Conservation (phyloP, 441 rosid species). For the Brassica balearica region DNA sequence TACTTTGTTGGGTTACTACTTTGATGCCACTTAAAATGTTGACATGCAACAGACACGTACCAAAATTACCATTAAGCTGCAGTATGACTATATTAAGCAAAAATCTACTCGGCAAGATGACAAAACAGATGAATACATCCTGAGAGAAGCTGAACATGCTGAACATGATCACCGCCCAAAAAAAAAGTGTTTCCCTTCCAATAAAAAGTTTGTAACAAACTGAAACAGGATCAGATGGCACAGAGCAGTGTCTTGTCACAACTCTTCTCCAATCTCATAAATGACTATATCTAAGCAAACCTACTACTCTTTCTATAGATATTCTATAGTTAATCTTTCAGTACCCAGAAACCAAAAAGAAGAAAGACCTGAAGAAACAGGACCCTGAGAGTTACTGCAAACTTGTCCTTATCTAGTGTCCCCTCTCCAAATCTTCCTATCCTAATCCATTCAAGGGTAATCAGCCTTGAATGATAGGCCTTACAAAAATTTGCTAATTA, state of each 20-base stretch:
- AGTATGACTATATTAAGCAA: constrained; percentile 13
- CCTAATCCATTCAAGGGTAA: constrained; percentile 41
- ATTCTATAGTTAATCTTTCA: constrained; percentile 29
- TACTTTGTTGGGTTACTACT: constrained; percentile 10
- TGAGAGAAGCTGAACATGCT: constrained; percentile 24
- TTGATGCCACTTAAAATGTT: neutral
- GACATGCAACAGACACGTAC: neutral
- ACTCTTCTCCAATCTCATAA: constrained; percentile 20
- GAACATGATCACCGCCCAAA: constrained; percentile 15
- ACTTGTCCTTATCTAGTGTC: constrained; percentile 18
- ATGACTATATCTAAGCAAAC: constrained; percentile 32
- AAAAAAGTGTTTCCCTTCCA: constrained; percentile 19
- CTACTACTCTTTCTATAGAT: constrained; percentile 30
- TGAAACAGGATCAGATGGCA: constrained; percentile 19
- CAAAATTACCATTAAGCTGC: neutral
- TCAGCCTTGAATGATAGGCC: constrained; percentile 38
- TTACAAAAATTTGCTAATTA: constrained; percentile 49
- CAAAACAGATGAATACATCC: constrained; percentile 24
- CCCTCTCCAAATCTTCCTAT: constrained; percentile 25
- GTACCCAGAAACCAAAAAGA: constrained; percentile 37
- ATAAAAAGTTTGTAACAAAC: constrained; percentile 32
- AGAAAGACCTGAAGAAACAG: constrained; percentile 33
- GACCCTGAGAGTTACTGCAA: constrained; percentile 25
- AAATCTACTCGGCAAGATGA: constrained; percentile 25
- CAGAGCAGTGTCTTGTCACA: constrained; percentile 41